Evolutionary conservation across 495 filamentous ascomycete genomes (phyloP).

Genomic region (Neurospora sp.): DNA sequence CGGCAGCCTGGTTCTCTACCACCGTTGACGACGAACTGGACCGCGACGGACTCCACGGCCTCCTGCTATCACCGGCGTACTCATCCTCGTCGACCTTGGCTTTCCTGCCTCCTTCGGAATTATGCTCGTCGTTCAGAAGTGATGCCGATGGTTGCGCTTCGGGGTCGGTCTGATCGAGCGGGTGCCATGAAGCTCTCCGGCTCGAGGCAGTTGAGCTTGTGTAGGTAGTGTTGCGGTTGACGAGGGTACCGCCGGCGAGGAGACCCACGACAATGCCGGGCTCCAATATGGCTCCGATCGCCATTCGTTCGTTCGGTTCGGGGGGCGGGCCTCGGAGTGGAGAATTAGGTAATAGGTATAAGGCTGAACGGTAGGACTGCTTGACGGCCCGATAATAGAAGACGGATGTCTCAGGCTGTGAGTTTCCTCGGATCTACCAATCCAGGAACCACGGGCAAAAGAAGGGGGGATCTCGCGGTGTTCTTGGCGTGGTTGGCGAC

Average conservation of each 20-base stretch:
- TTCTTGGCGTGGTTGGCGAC: not conserved
- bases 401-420: not conserved
- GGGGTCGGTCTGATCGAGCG: slow-evolving; percentile 7
- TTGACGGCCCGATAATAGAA: not conserved
- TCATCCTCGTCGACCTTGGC: slow-evolving; percentile 1
- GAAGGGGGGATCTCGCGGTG: not conserved
- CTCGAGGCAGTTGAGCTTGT: not conserved
- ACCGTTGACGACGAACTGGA: not conserved
- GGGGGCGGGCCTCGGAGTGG: not conserved
- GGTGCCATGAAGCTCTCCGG: not conserved
- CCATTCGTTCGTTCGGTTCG: slow-evolving; percentile 12
- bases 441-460: not conserved
- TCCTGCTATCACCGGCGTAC: not conserved
- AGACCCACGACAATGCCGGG: slow-evolving; percentile 24
- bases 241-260: slow-evolving; percentile 20
- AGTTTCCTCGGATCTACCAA: not conserved
- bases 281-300: slow-evolving; percentile 24
- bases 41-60: not conserved
- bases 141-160: slow-evolving; percentile 6
- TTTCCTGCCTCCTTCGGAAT: slow-evolving; percentile 11
- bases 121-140: not conserved
- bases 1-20: slow-evolving; percentile 2
- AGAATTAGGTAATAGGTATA: not conserved
- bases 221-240: slow-evolving; percentile 22
- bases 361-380: not conserved